Evolutionary conservation across 1,284 basidiomycete genomes (phyloP), one percentile per base, ranked within the genome.

Genomic region (Cyathus pygmaeus): DNA sequence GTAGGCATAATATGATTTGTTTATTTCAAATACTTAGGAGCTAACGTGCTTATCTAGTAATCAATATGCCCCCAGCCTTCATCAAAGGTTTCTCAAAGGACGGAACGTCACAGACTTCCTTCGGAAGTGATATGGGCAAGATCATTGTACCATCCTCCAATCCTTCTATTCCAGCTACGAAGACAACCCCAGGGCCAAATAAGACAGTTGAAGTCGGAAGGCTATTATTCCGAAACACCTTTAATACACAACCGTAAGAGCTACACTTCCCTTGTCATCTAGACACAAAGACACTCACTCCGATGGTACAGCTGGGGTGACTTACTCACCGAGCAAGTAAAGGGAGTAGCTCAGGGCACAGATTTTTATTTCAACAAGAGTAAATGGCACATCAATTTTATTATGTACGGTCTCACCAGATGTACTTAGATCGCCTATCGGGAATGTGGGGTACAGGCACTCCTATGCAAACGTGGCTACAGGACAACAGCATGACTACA

Each of bases 341-440:
- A 63, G 19, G 73, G 73, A 15, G 71, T 75, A 13, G 69, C 69
- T 0, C 68, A 70, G 59, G 73, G 73, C 1, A 73, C 71, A 2
- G 73, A 75, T 42, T 75, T 75, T 36, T 72, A 75, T 54, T 71
- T 75, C 57, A 75, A 75, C 53, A 75, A 75, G 66, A 75, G 73
- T 75, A 41, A 7, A 65, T 61, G 17, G 4, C 26, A n/a, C n/a
- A n/a, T n/a, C n/a, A n/a, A n/a, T n/a, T n/a, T n/a, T n/a, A n/a
- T n/a, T n/a, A n/a, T n/a, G n/a, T n/a, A n/a, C n/a, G n/a, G n/a
- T n/a, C n/a, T n/a, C n/a, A n/a, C n/a, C n/a, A n/a, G n/a, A n/a
- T n/a, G n/a, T n/a, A n/a, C n/a, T n/a, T n/a, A 73, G 73, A 75
- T 51, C 71, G 73, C 26, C 54, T 75, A 13, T 72, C 71, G 11